A percentile compares a stretch with the other conserved stretches of the same genome.
phyloP scores from a whole-genome alignment of 345 rosid genomes.

The Excoecaria cochinchinensis region DNA sequence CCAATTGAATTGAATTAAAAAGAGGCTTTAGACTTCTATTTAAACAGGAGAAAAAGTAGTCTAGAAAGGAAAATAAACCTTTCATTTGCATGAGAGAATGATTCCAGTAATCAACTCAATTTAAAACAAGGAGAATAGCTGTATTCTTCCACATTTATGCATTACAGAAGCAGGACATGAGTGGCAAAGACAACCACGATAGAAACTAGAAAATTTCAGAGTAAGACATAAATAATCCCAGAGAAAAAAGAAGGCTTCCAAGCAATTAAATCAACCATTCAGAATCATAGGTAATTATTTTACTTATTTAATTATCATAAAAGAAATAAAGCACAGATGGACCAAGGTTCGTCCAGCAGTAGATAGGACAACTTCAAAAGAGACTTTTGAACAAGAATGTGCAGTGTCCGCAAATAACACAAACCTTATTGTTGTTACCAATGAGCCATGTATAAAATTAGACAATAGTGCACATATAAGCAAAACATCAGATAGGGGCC shows the following conservation, averaged over 20 bases:
- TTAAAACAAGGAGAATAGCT: no score
- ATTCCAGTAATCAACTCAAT: no score
- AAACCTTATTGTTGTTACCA: conserved; percentile 48
- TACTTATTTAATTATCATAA: no score
- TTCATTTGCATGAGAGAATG: no score
- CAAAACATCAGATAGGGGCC: conserved; percentile 64
- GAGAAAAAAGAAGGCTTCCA: neutral
- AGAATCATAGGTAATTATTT: neutral
- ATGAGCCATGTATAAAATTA: conserved; percentile 65
- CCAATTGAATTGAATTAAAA: no score
- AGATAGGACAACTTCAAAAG: neutral
- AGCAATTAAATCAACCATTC: neutral
- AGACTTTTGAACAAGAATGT: neutral
- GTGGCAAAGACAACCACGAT: neutral
- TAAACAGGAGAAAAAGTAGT: no score
- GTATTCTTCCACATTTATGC: neutral
- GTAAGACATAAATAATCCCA: neutral
- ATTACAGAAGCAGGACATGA: neutral
- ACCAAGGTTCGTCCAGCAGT: neutral
- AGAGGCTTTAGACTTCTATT: no score
- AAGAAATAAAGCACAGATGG: neutral
- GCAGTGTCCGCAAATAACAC: conserved; percentile 20
- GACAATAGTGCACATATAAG: conserved; percentile 59
- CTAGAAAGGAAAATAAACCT: no score
- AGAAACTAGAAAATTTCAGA: neutral